phyloP scores from a whole-genome alignment of 495 filamentous ascomycete genomes.

The Neurospora tetrasperma region DNA sequence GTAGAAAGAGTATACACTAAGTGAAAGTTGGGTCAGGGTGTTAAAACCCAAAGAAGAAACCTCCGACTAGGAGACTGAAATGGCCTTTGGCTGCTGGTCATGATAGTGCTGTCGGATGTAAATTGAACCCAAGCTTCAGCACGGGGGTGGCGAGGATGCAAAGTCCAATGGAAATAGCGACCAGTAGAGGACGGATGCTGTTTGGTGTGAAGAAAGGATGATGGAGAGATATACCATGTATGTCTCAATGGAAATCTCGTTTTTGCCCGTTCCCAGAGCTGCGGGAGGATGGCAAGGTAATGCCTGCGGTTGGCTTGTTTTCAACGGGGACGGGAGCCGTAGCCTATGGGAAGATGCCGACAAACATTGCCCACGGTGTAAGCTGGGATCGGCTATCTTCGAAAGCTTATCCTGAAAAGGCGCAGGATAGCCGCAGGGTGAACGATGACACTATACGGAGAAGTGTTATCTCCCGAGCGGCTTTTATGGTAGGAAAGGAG shows the following conservation, averaged over 20 bases:
- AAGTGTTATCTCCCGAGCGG: background rate
- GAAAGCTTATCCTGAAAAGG: background rate
- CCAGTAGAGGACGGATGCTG: background rate
- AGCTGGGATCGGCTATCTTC: background rate
- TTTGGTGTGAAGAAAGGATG: background rate
- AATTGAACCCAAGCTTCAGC: background rate
- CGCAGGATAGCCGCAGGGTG: background rate
- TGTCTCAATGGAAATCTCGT: background rate
- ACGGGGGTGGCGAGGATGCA: background rate
- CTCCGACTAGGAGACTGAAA: conserved; percentile 47
- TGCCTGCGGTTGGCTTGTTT: background rate
- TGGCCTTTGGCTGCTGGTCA: conserved; percentile 43
- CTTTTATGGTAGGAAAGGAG: background rate
- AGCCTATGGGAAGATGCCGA: background rate
- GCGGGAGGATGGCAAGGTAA: background rate
- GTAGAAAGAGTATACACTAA: background rate
- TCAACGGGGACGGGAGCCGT: background rate
- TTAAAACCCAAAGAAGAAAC: conserved; percentile 39
- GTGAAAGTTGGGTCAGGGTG: conserved; percentile 27
- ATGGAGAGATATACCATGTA: background rate
- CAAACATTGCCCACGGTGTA: background rate
- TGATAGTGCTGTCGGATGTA: conserved; percentile 36
- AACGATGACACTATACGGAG: background rate
- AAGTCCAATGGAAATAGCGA: background rate
- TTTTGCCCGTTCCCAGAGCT: background rate